Conservation (phyloP, 345 rosid species). For the Raphanus sativus region DNA sequence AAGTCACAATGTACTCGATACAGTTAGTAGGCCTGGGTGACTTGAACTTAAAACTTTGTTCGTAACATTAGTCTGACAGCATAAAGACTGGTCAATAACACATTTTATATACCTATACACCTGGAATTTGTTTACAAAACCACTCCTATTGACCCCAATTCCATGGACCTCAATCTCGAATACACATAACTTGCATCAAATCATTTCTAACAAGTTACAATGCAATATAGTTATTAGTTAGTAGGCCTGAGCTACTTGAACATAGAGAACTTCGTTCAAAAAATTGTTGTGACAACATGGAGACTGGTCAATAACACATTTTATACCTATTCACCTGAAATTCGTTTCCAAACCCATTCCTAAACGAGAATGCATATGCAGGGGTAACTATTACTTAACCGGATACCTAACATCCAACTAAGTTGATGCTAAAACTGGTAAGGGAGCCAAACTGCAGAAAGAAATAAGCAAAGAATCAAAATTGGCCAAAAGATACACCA, state of each 20-base stretch:
- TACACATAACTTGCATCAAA: constrained; percentile 21
- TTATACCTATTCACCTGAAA: background rate
- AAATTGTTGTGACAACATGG: background rate
- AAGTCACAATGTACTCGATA: constrained; percentile 13
- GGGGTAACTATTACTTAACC: background rate
- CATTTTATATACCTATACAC: background rate
- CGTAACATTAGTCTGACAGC: background rate
- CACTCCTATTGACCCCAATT: constrained; percentile 52
- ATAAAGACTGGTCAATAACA: background rate
- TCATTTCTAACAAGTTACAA: constrained; percentile 13
- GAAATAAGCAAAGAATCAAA: background rate
- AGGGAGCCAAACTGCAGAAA: background rate
- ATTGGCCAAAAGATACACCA: constrained; percentile 1
- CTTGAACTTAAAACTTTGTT: constrained; percentile 13
- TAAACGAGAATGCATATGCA: background rate
- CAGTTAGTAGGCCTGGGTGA: background rate
- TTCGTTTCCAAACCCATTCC: constrained; percentile 2
- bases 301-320: background rate
- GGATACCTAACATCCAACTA: constrained; percentile 14
- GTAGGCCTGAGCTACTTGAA: background rate
- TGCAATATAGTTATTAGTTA: constrained; percentile 3
- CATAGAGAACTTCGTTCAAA: constrained; percentile 16
- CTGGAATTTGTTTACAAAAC: background rate
- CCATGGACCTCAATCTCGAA: constrained; percentile 81
- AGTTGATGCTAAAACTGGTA: constrained; percentile 2